These are phyloP conservation scores for Cylindrodendrum hubeiense DNA, from an alignment of 2,329 filamentous ascomycete species.

Conservation along the genomic window DNA sequence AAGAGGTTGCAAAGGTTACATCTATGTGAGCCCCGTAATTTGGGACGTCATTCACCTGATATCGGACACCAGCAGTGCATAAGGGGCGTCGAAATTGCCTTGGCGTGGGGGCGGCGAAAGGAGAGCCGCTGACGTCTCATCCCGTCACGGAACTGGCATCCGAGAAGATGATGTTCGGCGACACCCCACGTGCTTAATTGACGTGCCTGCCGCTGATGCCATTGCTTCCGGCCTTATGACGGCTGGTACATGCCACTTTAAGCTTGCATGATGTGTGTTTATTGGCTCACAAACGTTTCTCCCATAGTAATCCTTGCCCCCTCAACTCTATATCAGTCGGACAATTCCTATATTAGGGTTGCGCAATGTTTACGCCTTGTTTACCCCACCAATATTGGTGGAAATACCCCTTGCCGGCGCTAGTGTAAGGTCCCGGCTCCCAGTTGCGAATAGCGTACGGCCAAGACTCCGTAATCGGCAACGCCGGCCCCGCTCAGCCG, in stretches of 20 bases:
- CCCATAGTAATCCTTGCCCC: neutral
- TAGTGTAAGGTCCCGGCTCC: neutral
- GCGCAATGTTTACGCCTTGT: neutral
- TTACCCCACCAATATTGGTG: neutral
- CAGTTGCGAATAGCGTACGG: neutral
- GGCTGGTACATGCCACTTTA: neutral
- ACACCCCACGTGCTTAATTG: neutral
- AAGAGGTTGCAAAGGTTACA: too few species aligned
- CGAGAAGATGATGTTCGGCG: neutral
- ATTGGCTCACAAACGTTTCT: neutral
- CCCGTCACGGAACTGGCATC: neutral
- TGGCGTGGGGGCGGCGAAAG: neutral
- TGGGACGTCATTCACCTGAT: neutral
- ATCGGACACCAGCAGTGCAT: neutral
- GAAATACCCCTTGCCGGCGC: neutral
- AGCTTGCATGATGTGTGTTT: neutral
- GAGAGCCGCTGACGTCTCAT: neutral
- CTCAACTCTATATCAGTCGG: neutral
- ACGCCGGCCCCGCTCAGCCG: constrained; percentile 1
- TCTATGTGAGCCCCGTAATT: too few species aligned
- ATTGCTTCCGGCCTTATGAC: neutral
- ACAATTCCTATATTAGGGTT: neutral
- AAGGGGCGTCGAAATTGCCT: neutral
- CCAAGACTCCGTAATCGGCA: neutral
- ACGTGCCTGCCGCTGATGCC: neutral